phyloP scores from a whole-genome alignment of 495 filamentous ascomycete genomes.

The Annulohypoxylon maeteangense region DNA sequence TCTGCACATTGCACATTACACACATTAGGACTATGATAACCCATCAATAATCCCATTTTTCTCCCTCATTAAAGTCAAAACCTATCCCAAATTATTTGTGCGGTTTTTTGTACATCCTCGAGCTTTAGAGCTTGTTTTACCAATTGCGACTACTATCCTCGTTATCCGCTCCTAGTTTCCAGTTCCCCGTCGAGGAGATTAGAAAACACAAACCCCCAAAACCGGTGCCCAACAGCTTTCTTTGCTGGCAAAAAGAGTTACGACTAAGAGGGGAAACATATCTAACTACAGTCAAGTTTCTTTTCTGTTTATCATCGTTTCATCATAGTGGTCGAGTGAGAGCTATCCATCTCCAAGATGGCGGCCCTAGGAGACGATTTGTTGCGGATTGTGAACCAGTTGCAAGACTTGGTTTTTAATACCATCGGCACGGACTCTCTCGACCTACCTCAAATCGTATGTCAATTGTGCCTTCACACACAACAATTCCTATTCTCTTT shows the following conservation, averaged over 20 bases:
- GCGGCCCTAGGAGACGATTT: slow-evolving; percentile 87
- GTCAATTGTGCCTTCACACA: slow-evolving; percentile 47
- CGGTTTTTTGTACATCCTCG: slow-evolving; percentile 12
- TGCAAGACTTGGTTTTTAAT: slow-evolving; percentile 98
- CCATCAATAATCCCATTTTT: slow-evolving; percentile 27
- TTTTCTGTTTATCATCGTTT: neutral
- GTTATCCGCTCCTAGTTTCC: neutral
- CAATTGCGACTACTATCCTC: slow-evolving; percentile 26
- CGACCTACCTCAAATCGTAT: slow-evolving; percentile 97
- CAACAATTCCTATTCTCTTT: slow-evolving; percentile 1
- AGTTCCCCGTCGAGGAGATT: slow-evolving; percentile 25
- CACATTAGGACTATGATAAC: slow-evolving; percentile 26
- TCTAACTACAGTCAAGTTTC: neutral
- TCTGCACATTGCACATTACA: slow-evolving; percentile 12
- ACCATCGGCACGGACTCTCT: slow-evolving; percentile 99
- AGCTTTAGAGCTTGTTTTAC: slow-evolving; percentile 14
- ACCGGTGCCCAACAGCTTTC: slow-evolving; percentile 9
- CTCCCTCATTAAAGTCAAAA: slow-evolving; percentile 17
- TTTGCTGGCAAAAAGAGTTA: slow-evolving; percentile 20
- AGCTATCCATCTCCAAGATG: slow-evolving; percentile 51
- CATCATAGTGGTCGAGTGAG: slow-evolving; percentile 11
- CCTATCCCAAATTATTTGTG: slow-evolving; percentile 9
- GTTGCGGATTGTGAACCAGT: slow-evolving; percentile 90
- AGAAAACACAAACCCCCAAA: too few species aligned
- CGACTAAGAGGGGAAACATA: slow-evolving; percentile 7